Base-by-base conservation (phyloP, 305 asterid genomes). In the Caryopteris hybrid region DNA sequence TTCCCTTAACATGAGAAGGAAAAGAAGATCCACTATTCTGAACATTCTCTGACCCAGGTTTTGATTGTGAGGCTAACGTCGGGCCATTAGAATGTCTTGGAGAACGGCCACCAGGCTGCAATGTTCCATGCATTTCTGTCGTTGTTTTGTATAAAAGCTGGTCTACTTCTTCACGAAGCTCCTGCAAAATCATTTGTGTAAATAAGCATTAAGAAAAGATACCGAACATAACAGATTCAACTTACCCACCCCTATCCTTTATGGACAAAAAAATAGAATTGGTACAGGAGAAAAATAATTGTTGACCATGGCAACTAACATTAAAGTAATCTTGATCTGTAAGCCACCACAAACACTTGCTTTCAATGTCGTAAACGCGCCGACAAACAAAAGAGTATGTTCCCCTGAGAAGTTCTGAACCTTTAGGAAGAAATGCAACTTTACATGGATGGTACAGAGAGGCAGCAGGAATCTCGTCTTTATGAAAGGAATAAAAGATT, bases 341-440 rank as follows among this genome's bases (percentile, higher is more conserved):
- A 68, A 92, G 84, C 97, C 95, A 92, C 91, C 90, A 83, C 72
- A 95, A 75, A 78, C 94, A 80, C 86, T 86, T 84, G 84, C 69
- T 85, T 53, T 69, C 83, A 67, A 85, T 82, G 82, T 95, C 98
- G 64, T 91, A 95, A 61, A 81, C 91, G 45, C 95, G 95, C 56
- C 94, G 85, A 68, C 99, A 95, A 67, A 95, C 83, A 79, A 86
- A 92, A 51, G 97, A 89, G 57, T 95, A 86, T 79, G 78, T 78
- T 79, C 95, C 89, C 25, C 82, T 54, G 33, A 91, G 95, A 81
- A 92, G 97, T 78, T 84, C 95, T 64, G 79, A 86, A 65, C 97
- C 95, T 83, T 78, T 79, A 59, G 97, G 91, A 75, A 95, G 99
- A 82, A 95, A 95, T 70, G 99, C 96, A 78, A 95, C 98, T 86